Percentiles rank a stretch among this genome's conserved stretches.
Evolutionary conservation across 805 yeast genomes (phyloP).

Genomic region (Saccharomyces eubayanus): DNA sequence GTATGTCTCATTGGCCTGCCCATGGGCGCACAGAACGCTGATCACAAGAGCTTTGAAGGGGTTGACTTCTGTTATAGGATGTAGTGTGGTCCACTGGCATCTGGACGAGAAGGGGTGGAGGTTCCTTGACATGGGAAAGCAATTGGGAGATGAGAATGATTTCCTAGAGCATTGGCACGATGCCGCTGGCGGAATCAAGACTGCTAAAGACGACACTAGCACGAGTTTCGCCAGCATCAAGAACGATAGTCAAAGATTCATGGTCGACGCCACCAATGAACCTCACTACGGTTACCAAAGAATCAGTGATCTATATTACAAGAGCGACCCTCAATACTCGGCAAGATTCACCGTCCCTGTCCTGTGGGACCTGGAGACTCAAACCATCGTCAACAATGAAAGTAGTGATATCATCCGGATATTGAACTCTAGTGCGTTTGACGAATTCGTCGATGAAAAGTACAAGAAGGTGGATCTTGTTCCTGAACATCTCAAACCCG

Average conservation of each 20-base stretch:
- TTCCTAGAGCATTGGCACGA: neutral
- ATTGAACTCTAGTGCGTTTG: conserved; percentile 66
- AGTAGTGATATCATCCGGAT: conserved; percentile 83
- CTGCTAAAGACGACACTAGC: conserved; percentile 5
- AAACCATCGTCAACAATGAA: conserved; percentile 86
- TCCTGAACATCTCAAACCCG: conserved; percentile 44
- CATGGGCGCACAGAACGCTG: conserved; percentile 88
- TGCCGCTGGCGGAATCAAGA: conserved; percentile 8
- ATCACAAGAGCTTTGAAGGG: conserved; percentile 72
- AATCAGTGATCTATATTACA: conserved; percentile 63
- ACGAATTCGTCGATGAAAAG: conserved; percentile 39
- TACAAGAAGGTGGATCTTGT: conserved; percentile 50
- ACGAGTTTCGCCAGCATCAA: conserved; percentile 11
- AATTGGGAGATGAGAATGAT: neutral
- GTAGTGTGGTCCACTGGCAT: conserved; percentile 85
- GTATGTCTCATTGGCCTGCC: conserved; percentile 84
- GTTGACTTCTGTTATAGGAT: conserved; percentile 46
- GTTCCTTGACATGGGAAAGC: conserved; percentile 31
- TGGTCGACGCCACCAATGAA: conserved; percentile 43
- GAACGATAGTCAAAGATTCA: conserved; percentile 17
- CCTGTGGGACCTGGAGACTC: conserved; percentile 77
- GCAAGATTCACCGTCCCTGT: conserved; percentile 92
- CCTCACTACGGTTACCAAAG: conserved; percentile 51
- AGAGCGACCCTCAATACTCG: conserved; percentile 62
- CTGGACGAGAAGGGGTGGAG: conserved; percentile 89